phyloP scores from a whole-genome alignment of 2,329 filamentous ascomycete genomes.

The Dactylella cylindrospora region DNA sequence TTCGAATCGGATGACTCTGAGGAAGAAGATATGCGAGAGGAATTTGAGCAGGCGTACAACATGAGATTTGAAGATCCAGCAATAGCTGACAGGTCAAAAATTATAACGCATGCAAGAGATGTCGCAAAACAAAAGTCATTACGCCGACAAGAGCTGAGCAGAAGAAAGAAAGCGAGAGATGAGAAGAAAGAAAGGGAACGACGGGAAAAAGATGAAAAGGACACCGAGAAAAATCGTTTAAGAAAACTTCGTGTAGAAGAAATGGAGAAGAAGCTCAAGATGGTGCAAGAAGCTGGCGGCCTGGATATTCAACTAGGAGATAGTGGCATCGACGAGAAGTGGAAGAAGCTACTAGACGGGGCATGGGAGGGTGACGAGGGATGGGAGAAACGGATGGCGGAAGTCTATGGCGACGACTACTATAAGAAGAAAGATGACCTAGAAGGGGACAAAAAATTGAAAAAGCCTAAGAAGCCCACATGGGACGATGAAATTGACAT shows the following conservation, averaged over 20 bases:
- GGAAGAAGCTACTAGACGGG: slow-evolving; percentile 79
- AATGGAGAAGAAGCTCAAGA: slow-evolving; percentile 78
- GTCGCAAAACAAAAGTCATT: slow-evolving; percentile 79
- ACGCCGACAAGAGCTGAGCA: slow-evolving; percentile 75
- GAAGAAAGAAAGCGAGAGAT: slow-evolving; percentile 76
- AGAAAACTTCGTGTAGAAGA: slow-evolving; percentile 89
- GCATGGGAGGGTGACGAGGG: slow-evolving; percentile 78
- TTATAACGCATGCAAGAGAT: slow-evolving; percentile 79
- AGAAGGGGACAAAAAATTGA: slow-evolving; percentile 63
- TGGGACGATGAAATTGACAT: slow-evolving; percentile 99
- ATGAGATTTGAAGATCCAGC: slow-evolving; percentile 89
- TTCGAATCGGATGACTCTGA: slow-evolving; percentile 87
- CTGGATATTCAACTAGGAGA: slow-evolving; percentile 52
- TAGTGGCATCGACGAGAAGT: slow-evolving; percentile 62
- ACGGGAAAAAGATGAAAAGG: slow-evolving; percentile 71
- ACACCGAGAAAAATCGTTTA: slow-evolving; percentile 78
- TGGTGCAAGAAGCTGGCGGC: slow-evolving; percentile 87
- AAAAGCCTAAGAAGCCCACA: slow-evolving; percentile 73
- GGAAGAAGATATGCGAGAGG: slow-evolving; percentile 72
- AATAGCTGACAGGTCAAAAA: slow-evolving; percentile 55
- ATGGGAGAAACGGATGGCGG: slow-evolving; percentile 89
- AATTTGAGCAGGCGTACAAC: slow-evolving; percentile 89
- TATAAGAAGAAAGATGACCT: slow-evolving; percentile 68
- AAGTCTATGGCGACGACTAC: slow-evolving; percentile 85
- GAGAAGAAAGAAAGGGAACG: slow-evolving; percentile 75